phyloP scores from a whole-genome alignment of 805 yeast species.

The Candida adriatica region DNA sequence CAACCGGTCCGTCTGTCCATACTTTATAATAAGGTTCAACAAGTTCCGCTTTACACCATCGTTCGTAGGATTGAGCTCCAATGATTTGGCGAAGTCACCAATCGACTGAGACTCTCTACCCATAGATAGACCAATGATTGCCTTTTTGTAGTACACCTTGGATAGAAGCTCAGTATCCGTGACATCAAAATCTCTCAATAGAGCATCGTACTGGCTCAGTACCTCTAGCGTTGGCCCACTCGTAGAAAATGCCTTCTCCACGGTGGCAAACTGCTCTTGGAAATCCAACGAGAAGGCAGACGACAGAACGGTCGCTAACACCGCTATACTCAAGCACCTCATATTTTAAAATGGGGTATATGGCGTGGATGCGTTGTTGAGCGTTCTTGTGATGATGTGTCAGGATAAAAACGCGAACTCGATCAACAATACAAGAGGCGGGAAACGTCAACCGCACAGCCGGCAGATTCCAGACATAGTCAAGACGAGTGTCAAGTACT shows the following conservation, averaged over 20 bases:
- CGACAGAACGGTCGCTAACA: conserved; percentile 2
- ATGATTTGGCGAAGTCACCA: conserved; percentile 41
- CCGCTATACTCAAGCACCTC: too few relatives aligned
- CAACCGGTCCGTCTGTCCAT: conserved; percentile 42
- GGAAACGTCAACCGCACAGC: too few relatives aligned
- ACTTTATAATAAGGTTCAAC: conserved; percentile 41
- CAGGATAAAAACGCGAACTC: not conserved
- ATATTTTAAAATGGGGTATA: too few relatives aligned
- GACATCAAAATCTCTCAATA: conserved; percentile 12
- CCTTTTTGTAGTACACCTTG: conserved; percentile 50
- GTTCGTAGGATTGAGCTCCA: conserved; percentile 33
- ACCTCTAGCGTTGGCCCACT: conserved; percentile 20
- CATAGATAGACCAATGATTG: conserved; percentile 51
- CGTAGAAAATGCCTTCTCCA: conserved; percentile 11
- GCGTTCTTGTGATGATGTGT: conserved; percentile 4
- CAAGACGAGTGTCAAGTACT: too few relatives aligned
- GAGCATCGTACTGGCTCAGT: conserved; percentile 14
- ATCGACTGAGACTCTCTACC: conserved; percentile 49
- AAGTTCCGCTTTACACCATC: conserved; percentile 44
- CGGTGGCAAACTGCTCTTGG: conserved; percentile 8
- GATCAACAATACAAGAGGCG: too few relatives aligned
- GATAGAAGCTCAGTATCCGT: conserved; percentile 23
- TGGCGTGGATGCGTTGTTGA: too few relatives aligned
- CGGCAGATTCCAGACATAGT: too few relatives aligned
- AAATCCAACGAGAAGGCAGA: conserved; percentile 8